A percentile compares a stretch with the other conserved stretches of the same genome.
Evolutionary conservation across 768 basidiomycete genomes (phyloP).

Genomic region (Agrocybe chaxingu): DNA sequence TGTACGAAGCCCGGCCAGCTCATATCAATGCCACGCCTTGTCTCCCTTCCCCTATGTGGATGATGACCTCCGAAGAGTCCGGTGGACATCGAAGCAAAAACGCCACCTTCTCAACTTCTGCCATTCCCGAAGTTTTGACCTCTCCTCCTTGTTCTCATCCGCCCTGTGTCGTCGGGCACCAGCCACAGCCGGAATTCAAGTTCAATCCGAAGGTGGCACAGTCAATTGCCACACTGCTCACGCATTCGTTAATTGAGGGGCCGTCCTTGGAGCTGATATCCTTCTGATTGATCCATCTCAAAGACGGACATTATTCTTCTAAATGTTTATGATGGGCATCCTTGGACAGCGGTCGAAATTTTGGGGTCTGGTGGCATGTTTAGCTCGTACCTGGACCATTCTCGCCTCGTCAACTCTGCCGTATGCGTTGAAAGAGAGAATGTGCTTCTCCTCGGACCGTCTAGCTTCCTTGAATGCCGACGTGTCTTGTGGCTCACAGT

Average conservation of each 20-base stretch:
- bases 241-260: neutral
- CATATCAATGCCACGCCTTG: too few relatives aligned
- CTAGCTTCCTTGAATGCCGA: too few relatives aligned
- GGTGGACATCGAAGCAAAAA: constrained; percentile 4
- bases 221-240: neutral
- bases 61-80: constrained; percentile 1
- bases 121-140: neutral
- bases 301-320: constrained; percentile 1
- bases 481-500: neutral
- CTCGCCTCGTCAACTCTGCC: too few relatives aligned
- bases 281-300: neutral
- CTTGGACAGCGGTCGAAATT: neutral
- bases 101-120: constrained; percentile 13
- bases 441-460: neutral
- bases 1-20: too few relatives aligned
- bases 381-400: constrained; percentile 1
- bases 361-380: neutral
- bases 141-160: neutral
- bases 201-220: neutral
- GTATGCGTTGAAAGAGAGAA: too few relatives aligned
- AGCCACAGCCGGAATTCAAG: neutral
- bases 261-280: neutral
- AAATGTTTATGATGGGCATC: neutral
- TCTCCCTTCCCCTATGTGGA: too few relatives aligned
- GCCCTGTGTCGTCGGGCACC: neutral